phyloP scores from a whole-genome alignment of 2,329 filamentous ascomycete species.

The Zymoseptoria crescenta region DNA sequence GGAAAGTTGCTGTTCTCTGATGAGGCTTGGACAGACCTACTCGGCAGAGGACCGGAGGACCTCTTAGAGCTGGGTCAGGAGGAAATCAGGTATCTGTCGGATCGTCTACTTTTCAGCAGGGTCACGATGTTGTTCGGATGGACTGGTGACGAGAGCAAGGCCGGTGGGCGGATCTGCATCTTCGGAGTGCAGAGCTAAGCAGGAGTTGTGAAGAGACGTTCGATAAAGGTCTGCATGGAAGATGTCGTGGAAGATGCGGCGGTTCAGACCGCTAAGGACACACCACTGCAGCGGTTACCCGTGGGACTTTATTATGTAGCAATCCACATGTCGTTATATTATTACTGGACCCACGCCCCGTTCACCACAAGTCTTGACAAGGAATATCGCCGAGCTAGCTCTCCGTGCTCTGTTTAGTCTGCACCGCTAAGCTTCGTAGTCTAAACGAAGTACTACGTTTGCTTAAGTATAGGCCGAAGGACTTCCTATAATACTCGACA shows the following conservation, averaged over 20 bases:
- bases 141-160: slow-evolving; percentile 30
- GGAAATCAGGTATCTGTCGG: slow-evolving; percentile 43
- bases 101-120: slow-evolving; percentile 45
- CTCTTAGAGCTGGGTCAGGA: slow-evolving; percentile 35
- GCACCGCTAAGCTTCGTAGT: no score
- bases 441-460: no score
- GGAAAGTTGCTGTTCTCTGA: slow-evolving; percentile 49
- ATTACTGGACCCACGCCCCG: no score
- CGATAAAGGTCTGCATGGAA: neutral
- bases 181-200: slow-evolving; percentile 38
- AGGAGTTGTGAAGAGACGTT: neutral
- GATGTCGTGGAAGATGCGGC: neutral
- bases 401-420: no score
- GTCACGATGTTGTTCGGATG: slow-evolving; percentile 51
- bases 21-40: slow-evolving; percentile 45
- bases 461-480: no score
- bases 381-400: no score
- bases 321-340: no score
- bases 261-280: neutral
- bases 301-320: no score
- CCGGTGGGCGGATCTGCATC: slow-evolving; percentile 28
- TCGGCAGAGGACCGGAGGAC: slow-evolving; percentile 39
- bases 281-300: neutral
- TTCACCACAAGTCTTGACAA: no score
- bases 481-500: no score